Percentiles rank a stretch among this genome's conserved stretches.
These are phyloP conservation scores for Coprinopsis cinerea DNA, from an alignment of 768 basidiomycete species.

Conservation along the genomic window DNA sequence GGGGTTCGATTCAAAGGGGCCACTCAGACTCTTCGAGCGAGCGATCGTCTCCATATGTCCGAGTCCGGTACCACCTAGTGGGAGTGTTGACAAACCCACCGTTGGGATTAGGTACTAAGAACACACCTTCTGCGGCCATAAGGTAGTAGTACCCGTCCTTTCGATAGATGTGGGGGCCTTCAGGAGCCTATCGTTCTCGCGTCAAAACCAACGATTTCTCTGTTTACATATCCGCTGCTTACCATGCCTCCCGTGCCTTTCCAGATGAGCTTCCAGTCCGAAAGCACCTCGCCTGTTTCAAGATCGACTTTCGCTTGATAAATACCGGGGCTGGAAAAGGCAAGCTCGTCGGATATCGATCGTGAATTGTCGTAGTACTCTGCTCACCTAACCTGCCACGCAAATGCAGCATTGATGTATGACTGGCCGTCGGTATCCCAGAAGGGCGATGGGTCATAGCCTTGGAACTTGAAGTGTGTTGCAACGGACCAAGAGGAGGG, in stretches of 20 bases:
- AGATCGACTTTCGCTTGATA: slow-evolving; percentile 19
- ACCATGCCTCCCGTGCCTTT: slow-evolving; percentile 22
- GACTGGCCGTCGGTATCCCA: slow-evolving; percentile 26
- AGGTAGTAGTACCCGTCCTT: slow-evolving; percentile 30
- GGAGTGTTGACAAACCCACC: neutral
- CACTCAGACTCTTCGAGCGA: slow-evolving; percentile 23
- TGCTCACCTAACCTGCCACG: slow-evolving; percentile 19
- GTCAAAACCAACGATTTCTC: too few species aligned
- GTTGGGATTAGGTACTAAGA: too few species aligned
- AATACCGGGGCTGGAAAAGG: slow-evolving; percentile 17
- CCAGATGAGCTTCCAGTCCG: slow-evolving; percentile 17
- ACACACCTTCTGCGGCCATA: slow-evolving; percentile 29
- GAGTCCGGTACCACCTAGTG: slow-evolving; percentile 22
- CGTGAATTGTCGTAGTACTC: neutral
- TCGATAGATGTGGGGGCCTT: slow-evolving; percentile 22
- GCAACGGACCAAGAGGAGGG: slow-evolving; percentile 25
- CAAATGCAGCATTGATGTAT: slow-evolving; percentile 24
- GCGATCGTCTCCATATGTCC: slow-evolving; percentile 20
- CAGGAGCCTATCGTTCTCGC: slow-evolving; percentile 23
- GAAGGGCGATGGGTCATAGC: slow-evolving; percentile 28
- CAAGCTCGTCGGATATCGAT: neutral
- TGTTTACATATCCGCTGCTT: too few species aligned
- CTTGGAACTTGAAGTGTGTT: slow-evolving; percentile 25
- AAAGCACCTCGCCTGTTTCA: slow-evolving; percentile 17
- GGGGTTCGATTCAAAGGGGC: slow-evolving; percentile 18